Conservation (phyloP, 2,329 filamentous ascomycete species). For the Diaporthe nobilis region DNA sequence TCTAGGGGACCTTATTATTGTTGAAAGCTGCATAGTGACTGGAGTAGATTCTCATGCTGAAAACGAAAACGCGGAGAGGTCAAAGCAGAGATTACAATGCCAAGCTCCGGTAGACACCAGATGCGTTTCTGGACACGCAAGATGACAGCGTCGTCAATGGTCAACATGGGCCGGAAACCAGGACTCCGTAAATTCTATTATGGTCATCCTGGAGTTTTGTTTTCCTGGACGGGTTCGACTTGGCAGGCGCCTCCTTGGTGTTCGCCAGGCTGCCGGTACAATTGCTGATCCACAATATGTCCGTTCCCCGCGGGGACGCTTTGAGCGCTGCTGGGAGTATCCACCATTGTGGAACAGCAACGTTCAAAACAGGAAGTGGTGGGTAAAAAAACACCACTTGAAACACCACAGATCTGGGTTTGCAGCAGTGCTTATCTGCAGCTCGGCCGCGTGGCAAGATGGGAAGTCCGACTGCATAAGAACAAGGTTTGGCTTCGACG, state of each 20-base stretch:
- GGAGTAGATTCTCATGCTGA: background rate
- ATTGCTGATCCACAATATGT: conserved; percentile 16
- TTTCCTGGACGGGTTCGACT: background rate
- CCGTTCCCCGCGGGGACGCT: conserved; percentile 18
- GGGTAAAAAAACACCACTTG: conserved; percentile 9
- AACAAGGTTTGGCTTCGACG: background rate
- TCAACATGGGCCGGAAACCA: conserved; percentile 16
- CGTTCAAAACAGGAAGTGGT: background rate
- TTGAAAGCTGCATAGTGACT: background rate
- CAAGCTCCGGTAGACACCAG: background rate
- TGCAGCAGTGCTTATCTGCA: background rate
- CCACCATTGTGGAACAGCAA: conserved; percentile 25
- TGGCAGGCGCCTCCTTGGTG: conserved; percentile 1
- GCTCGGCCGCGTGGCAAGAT: conserved; percentile 5
- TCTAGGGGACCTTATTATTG: background rate
- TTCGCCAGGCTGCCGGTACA: conserved; percentile 10
- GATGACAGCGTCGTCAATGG: background rate
- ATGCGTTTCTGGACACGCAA: conserved; percentile 13
- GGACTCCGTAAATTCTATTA: conserved; percentile 19
- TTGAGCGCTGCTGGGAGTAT: conserved; percentile 8
- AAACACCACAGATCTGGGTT: conserved; percentile 11
- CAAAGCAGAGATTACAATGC: conserved; percentile 6
- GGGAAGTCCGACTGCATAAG: background rate
- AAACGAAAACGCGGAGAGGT: background rate
- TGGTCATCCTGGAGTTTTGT: conserved; percentile 2